phyloP scores from a whole-genome alignment of 116 monocot genomes.

The Trichopus zeylanicus region DNA sequence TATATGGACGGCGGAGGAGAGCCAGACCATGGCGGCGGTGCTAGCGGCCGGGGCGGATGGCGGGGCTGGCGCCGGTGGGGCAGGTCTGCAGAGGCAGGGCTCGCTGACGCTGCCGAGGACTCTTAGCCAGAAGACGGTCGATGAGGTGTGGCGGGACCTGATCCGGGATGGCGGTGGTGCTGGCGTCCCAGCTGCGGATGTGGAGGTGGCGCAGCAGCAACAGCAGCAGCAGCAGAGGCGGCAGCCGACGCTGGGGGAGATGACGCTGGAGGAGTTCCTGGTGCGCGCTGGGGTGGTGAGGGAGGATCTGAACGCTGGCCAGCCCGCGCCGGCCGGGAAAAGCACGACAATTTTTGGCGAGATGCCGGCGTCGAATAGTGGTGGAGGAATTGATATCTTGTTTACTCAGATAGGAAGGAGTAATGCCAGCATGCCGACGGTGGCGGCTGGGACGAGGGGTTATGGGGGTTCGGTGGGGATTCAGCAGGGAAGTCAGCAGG shows the following conservation, averaged over 20 bases:
- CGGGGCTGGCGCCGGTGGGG: too few species aligned
- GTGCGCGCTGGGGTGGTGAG: conserved; percentile 59
- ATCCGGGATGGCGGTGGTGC: conserved; percentile 6
- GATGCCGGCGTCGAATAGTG: neutral
- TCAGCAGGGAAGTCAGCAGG: too few species aligned
- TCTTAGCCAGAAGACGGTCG: conserved; percentile 81
- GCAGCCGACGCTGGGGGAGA: conserved; percentile 63
- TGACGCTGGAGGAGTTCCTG: conserved; percentile 80
- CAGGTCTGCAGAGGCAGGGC: conserved; percentile 52
- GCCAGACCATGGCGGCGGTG: conserved; percentile 34
- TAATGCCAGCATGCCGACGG: conserved; percentile 1
- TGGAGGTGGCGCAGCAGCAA: neutral
- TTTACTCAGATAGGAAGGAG: conserved; percentile 10
- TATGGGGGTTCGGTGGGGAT: neutral
- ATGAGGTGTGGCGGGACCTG: conserved; percentile 72
- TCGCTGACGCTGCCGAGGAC: conserved; percentile 70
- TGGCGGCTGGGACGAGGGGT: neutral
- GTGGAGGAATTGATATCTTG: conserved; percentile 8
- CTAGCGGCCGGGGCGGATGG: neutral
- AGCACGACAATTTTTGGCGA: conserved; percentile 15
- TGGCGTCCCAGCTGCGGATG: neutral
- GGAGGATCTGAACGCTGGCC: conserved; percentile 23
- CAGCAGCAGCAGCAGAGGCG: conserved; percentile 16
- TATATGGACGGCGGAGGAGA: conserved; percentile 76
- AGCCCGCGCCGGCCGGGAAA: neutral